These are phyloP conservation scores for Pisolithus sp. DNA, from an alignment of 768 basidiomycete genomes.

Conservation along the genomic window DNA sequence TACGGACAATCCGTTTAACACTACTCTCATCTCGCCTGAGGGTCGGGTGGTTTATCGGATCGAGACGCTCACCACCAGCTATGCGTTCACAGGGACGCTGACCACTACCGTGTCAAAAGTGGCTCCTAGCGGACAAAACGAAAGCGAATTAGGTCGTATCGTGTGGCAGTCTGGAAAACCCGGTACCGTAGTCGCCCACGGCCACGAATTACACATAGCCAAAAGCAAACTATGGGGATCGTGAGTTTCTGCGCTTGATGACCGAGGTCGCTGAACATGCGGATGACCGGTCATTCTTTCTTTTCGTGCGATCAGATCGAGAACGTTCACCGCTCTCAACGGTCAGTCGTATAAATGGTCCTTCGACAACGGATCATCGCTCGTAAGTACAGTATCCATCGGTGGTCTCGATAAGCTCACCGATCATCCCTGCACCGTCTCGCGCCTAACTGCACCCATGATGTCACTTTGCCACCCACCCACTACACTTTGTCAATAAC, in stretches of 20 bases:
- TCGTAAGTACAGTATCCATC: conserved; percentile 16
- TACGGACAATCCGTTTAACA: conserved; percentile 28
- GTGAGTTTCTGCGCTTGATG: conserved; percentile 13
- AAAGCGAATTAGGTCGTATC: conserved; percentile 23
- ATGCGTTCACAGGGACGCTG: conserved; percentile 2
- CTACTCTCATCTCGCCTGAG: conserved; percentile 24
- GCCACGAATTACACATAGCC: conserved; percentile 19
- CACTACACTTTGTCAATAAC: too few species aligned
- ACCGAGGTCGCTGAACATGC: neutral
- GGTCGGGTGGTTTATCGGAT: conserved; percentile 24
- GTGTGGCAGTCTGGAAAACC: conserved; percentile 27
- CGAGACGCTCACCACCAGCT: conserved; percentile 17
- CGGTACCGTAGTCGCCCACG: conserved; percentile 20
- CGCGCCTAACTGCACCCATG: too few species aligned
- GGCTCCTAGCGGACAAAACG: conserved; percentile 17
- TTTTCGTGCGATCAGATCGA: conserved; percentile 14
- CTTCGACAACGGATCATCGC: conserved; percentile 25
- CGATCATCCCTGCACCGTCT: neutral
- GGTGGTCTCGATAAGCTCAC: neutral
- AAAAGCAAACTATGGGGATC: conserved; percentile 25
- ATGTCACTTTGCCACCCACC: too few species aligned
- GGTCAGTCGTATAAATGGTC: conserved; percentile 30
- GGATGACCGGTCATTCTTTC: neutral
- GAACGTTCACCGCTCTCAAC: conserved; percentile 29
- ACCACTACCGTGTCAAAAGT: conserved; percentile 22